These are phyloP conservation scores for Lycium barbarum DNA, from an alignment of 257 asterid genomes.

Conservation along the genomic window DNA sequence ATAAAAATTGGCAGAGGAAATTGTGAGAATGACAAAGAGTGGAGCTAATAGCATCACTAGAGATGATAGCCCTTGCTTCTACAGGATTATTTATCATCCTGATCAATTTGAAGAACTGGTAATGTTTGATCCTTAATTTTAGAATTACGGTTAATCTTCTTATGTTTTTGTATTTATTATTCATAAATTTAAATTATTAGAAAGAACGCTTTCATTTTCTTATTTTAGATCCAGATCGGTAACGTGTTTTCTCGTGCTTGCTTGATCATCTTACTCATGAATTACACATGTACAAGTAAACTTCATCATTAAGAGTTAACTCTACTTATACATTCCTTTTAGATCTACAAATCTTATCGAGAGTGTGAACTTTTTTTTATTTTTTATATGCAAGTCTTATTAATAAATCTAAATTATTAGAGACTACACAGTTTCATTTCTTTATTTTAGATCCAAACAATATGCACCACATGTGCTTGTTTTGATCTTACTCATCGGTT, in stretches of 20 bases:
- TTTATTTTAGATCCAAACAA: too few species aligned
- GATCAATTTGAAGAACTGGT: neutral
- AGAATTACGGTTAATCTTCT: neutral
- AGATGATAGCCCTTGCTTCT: constrained; percentile 2
- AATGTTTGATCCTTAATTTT: neutral
- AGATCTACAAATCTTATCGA: neutral
- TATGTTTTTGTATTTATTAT: neutral
- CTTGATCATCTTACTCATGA: neutral
- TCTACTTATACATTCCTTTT: neutral
- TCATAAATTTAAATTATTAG: neutral
- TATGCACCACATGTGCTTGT: too few species aligned
- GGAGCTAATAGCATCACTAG: neutral
- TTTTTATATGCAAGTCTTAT: too few species aligned
- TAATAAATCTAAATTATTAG: too few species aligned
- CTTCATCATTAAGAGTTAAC: neutral
- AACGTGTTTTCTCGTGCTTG: neutral
- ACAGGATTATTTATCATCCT: neutral
- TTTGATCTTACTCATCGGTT: too few species aligned
- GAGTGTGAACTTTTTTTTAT: neutral
- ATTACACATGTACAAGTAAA: neutral
- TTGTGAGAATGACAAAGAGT: neutral
- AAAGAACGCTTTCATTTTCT: neutral
- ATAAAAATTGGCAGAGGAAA: too few species aligned
- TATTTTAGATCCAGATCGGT: neutral
- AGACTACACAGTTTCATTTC: too few species aligned